Evolutionary conservation across 345 rosid genomes (phyloP).

Genomic region (Sonneratia alba): DNA sequence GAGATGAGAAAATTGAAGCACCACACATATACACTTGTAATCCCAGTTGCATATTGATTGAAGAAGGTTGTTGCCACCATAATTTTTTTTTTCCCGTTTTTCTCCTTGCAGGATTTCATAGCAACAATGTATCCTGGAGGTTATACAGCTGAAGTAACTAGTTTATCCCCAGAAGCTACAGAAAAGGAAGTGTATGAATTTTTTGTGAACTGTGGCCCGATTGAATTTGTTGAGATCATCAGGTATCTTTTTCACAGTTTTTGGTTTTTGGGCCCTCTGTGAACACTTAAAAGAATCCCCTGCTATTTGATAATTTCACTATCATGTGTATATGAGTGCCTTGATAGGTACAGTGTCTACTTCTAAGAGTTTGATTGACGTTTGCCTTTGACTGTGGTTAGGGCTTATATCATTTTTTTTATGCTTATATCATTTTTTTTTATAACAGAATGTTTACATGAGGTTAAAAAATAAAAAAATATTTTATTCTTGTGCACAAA

Average conservation of each 20-base stretch:
- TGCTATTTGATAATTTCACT: background rate
- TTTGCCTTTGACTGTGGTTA: background rate
- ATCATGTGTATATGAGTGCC: background rate
- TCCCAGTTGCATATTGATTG: background rate
- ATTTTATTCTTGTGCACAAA: background rate
- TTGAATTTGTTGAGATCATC: constrained; percentile 58
- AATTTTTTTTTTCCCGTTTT: background rate
- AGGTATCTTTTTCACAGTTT: constrained; percentile 31
- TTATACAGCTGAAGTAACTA: constrained; percentile 61
- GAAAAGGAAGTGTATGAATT: constrained; percentile 61
- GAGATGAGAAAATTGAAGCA: background rate
- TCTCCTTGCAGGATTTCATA: constrained; percentile 1
- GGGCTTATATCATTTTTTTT: background rate
- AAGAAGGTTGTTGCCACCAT: background rate
- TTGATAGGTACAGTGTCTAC: too few species aligned
- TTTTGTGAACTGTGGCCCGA: constrained; percentile 60
- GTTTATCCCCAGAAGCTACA: constrained; percentile 63
- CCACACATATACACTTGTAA: background rate
- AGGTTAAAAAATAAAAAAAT: background rate
- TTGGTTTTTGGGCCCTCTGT: background rate
- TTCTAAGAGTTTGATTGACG: background rate
- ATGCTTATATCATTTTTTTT: background rate
- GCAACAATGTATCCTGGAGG: constrained; percentile 58
- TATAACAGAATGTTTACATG: background rate
- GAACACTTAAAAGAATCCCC: background rate